Evolutionary conservation across 2,329 filamentous ascomycete genomes (phyloP), one percentile per base, ranked within the genome.

Genomic region (Stagonosporopsis vannaccii): DNA sequence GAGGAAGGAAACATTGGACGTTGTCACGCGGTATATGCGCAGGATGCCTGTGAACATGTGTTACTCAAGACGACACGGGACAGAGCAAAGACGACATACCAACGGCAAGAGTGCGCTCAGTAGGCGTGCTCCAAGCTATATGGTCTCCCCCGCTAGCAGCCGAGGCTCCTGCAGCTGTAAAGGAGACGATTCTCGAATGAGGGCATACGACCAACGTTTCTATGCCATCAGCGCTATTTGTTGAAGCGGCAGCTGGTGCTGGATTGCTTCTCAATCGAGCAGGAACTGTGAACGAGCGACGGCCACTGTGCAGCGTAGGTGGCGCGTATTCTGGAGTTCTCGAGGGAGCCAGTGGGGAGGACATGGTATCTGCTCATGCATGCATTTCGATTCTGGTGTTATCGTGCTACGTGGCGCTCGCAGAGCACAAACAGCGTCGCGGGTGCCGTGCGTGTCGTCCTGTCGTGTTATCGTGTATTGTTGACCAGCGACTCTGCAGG

Each of bases 11-110:
- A 95, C 91, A 50, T 76, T 76, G 9, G 91, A 91, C 19, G 91
- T 90, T 7, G 90, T 90, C 30, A 95, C 90, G 67, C 90, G 88
- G 73, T 97, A 96, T 61, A 97, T 91, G 61, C 89, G 85, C 58
- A 97, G 84, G 1, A 87, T 84, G 2, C 92, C 92, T 85, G 54
- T 3, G 36, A 28, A 28, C 15, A 36, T 35, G 53, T 35, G 48
- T 64, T 52, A 68, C 49, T 56, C 25, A 23, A 30, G 15, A 15
- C 22, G 15, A 45, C 20, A 20, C 12, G 28, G 32, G 35, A 48
- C 9, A 26, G 37, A 32, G 28, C 20, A 25, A 22, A 28, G 33
- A 44, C 32, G 19, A 66, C 84, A 60, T 79, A 90, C 89, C 89
- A 58, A 91, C 84, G 56, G 92, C 92, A 61, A 96, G 87, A 0